These are phyloP conservation scores for Rhodotorula kratochvilovae DNA, from an alignment of 768 basidiomycete species.

Conservation along the genomic window DNA sequence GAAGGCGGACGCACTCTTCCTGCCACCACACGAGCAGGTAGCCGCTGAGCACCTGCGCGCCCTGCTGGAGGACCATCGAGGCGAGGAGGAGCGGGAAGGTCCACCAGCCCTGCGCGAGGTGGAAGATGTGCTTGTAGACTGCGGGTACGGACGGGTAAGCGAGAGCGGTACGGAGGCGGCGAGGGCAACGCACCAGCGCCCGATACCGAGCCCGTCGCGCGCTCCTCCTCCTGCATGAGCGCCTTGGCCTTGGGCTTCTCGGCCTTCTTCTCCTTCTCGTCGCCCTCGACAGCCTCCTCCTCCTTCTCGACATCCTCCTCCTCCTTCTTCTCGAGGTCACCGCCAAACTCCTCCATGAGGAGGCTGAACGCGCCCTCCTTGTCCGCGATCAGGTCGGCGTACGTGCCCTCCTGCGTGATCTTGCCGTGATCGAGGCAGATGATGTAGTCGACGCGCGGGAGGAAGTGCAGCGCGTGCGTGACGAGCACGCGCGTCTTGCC, in stretches of 20 bases:
- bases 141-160: constrained; percentile 40
- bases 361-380: constrained; percentile 63
- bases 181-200: neutral
- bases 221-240: constrained; percentile 79
- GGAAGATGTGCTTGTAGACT: constrained; percentile 57
- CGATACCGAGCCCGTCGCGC: constrained; percentile 59
- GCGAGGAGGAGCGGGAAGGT: constrained; percentile 64
- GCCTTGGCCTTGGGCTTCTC: constrained; percentile 43
- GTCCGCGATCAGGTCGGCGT: constrained; percentile 62
- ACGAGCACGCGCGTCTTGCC: constrained; percentile 82
- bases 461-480: constrained; percentile 87
- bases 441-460: constrained; percentile 78
- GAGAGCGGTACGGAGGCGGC: too few relatives aligned
- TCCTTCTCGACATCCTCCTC: constrained; percentile 21
- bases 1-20: constrained; percentile 48
- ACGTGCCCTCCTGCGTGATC: constrained; percentile 76
- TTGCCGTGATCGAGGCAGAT: constrained; percentile 70
- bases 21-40: constrained; percentile 81
- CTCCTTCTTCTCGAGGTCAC: constrained; percentile 44
- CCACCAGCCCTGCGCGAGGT: constrained; percentile 63
- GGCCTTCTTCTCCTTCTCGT: neutral
- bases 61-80: constrained; percentile 65
- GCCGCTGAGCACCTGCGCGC: constrained; percentile 63
- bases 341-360: constrained; percentile 63
- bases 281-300: constrained; percentile 3